Evolutionary conservation across 2,329 filamentous ascomycete species (phyloP).

Genomic region (Tolypocladium capitatum): DNA sequence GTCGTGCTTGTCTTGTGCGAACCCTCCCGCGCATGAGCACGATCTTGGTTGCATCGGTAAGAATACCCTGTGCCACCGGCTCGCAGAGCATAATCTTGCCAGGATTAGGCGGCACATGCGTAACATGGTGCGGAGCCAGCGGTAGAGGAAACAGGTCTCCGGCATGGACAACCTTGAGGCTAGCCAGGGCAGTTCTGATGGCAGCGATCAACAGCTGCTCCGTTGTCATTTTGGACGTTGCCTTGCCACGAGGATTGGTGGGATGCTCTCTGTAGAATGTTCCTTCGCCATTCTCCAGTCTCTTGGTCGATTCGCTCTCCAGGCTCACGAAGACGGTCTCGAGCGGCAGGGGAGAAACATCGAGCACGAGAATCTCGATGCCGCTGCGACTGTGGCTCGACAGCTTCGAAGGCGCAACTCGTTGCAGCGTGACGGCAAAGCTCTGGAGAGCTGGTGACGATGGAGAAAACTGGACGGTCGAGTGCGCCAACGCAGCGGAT

Average conservation of each 20-base stretch:
- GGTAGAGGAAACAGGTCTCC: slow-evolving; percentile 71
- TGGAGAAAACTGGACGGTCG: slow-evolving; percentile 68
- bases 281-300: slow-evolving; percentile 70
- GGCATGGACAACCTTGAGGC: slow-evolving; percentile 64
- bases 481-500: slow-evolving; percentile 53
- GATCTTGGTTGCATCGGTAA: slow-evolving; percentile 68
- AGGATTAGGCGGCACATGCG: slow-evolving; percentile 69
- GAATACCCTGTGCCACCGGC: slow-evolving; percentile 75
- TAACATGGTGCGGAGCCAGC: slow-evolving; percentile 72
- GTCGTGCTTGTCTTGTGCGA: slow-evolving; percentile 38
- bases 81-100: slow-evolving; percentile 89
- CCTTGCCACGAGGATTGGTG: slow-evolving; percentile 22
- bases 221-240: slow-evolving; percentile 22
- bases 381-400: slow-evolving; percentile 58
- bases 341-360: slow-evolving; percentile 65
- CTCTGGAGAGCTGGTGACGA: slow-evolving; percentile 62
- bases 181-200: slow-evolving; percentile 61
- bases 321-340: slow-evolving; percentile 80
- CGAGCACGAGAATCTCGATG: slow-evolving; percentile 72
- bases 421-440: slow-evolving; percentile 61
- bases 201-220: slow-evolving; percentile 50
- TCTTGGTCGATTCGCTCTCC: slow-evolving; percentile 65
- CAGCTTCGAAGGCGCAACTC: slow-evolving; percentile 62
- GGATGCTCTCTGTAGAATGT: slow-evolving; percentile 62
- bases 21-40: slow-evolving; percentile 57